Evolutionary conservation across 805 yeast genomes (phyloP).

Genomic region (Komagataella pseudopastoris): DNA sequence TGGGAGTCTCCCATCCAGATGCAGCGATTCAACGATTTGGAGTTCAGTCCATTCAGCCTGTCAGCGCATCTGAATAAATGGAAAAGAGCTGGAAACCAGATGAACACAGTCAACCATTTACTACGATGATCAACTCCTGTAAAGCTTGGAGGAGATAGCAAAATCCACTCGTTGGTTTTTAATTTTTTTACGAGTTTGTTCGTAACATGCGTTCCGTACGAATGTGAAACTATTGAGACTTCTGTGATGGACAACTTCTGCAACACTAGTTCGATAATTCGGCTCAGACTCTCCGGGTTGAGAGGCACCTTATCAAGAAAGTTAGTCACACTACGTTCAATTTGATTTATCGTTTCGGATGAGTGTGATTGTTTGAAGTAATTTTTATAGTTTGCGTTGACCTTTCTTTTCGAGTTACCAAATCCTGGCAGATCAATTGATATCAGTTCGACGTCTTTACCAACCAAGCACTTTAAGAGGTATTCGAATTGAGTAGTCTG

Average conservation of each 20-base stretch:
- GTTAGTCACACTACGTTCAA: slow-evolving; percentile 13
- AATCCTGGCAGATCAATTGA: slow-evolving; percentile 84
- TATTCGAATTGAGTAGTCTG: slow-evolving; percentile 77
- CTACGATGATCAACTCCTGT: background rate
- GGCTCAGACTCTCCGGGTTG: slow-evolving; percentile 2
- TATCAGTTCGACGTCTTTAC: slow-evolving; percentile 48
- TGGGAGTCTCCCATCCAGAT: background rate
- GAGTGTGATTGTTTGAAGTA: background rate
- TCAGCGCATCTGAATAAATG: slow-evolving; percentile 44
- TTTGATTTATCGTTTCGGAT: background rate
- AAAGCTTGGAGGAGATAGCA: slow-evolving; percentile 32
- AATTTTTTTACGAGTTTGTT: slow-evolving; percentile 26
- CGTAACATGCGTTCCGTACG: slow-evolving; percentile 42
- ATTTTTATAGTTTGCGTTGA: background rate
- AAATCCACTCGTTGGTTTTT: slow-evolving; percentile 25
- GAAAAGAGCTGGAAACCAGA: slow-evolving; percentile 30
- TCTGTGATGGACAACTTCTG: slow-evolving; percentile 25
- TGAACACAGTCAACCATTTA: slow-evolving; percentile 17
- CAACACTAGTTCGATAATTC: slow-evolving; percentile 24
- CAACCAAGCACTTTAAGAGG: slow-evolving; percentile 40
- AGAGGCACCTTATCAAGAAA: background rate
- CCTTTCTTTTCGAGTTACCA: slow-evolving; percentile 35
- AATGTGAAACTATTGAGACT: slow-evolving; percentile 34
- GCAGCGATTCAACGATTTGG: slow-evolving; percentile 43
- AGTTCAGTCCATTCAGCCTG: slow-evolving; percentile 46